Evolutionary conservation across 805 yeast genomes (phyloP).

Genomic region (Ogataea pignaliae): DNA sequence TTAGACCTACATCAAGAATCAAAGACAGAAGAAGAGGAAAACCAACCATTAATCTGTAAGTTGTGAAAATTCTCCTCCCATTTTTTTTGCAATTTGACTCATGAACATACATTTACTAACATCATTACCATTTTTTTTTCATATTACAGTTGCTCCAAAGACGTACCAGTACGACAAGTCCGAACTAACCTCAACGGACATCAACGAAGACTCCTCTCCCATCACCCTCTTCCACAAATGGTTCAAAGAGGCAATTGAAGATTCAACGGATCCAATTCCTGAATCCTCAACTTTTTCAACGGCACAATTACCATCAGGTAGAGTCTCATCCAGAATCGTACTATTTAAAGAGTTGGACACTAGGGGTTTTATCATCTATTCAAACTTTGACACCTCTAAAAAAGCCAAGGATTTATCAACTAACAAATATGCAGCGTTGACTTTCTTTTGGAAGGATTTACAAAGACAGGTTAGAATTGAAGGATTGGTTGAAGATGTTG

Average conservation of each 20-base stretch:
- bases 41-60: slow-evolving; percentile 29
- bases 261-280: slow-evolving; percentile 56
- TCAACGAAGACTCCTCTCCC: slow-evolving; percentile 47
- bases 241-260: slow-evolving; percentile 71
- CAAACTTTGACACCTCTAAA: slow-evolving; percentile 88
- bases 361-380: slow-evolving; percentile 79
- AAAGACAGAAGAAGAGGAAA: slow-evolving; percentile 5
- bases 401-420: slow-evolving; percentile 66
- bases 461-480: slow-evolving; percentile 95
- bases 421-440: slow-evolving; percentile 77
- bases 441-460: slow-evolving; percentile 86
- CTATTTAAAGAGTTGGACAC: slow-evolving; percentile 86
- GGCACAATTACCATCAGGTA: slow-evolving; percentile 83
- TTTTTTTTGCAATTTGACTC: too few species aligned
- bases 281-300: slow-evolving; percentile 89
- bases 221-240: slow-evolving; percentile 80
- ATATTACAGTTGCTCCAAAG: slow-evolving; percentile 64
- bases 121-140: not conserved
- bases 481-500: slow-evolving; percentile 72
- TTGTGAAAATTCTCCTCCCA: slow-evolving; percentile 6
- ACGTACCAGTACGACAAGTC: slow-evolving; percentile 82
- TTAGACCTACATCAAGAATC: slow-evolving; percentile 19
- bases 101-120: not conserved
- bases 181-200: slow-evolving; percentile 38
- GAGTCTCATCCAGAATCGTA: slow-evolving; percentile 80